Conservation (phyloP, 345 rosid species). For the Melaleuca alternifolia region DNA sequence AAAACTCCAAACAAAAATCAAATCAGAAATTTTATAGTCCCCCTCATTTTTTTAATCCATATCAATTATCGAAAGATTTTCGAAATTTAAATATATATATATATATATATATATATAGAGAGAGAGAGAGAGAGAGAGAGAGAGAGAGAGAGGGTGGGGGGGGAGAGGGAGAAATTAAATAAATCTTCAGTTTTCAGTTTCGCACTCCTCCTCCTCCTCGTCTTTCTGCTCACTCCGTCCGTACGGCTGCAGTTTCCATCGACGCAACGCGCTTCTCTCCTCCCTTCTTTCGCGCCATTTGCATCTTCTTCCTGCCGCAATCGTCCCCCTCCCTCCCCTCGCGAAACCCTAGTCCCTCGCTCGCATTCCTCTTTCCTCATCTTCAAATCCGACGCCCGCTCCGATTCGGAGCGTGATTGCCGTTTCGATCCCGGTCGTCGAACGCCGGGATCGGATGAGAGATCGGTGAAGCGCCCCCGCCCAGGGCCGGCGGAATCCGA, state of each 20-base stretch:
- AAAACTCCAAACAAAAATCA: not conserved
- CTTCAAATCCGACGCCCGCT: not conserved
- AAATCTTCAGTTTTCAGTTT: not conserved
- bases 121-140: too few relatives aligned
- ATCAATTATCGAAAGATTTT: not conserved
- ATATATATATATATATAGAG: too few relatives aligned
- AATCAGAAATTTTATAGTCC: not conserved
- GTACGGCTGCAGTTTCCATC: not conserved
- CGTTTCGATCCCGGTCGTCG: not conserved
- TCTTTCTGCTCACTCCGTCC: not conserved
- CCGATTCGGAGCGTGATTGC: not conserved
- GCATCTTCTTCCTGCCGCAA: not conserved
- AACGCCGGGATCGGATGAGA: slow-evolving; percentile 11
- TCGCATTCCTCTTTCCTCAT: not conserved
- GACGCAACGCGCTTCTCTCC: not conserved
- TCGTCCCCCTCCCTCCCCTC: not conserved
- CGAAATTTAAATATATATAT: not conserved
- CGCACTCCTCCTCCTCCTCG: not conserved
- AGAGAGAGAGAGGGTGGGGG: too few relatives aligned
- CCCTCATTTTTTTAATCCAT: not conserved
- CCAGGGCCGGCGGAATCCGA: not conserved
- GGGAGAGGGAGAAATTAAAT: too few relatives aligned
- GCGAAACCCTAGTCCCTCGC: not conserved
- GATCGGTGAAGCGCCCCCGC: not conserved
- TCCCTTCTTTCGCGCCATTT: not conserved